phyloP scores from a whole-genome alignment of 2,329 filamentous ascomycete species.

The Exophiala sideris region DNA sequence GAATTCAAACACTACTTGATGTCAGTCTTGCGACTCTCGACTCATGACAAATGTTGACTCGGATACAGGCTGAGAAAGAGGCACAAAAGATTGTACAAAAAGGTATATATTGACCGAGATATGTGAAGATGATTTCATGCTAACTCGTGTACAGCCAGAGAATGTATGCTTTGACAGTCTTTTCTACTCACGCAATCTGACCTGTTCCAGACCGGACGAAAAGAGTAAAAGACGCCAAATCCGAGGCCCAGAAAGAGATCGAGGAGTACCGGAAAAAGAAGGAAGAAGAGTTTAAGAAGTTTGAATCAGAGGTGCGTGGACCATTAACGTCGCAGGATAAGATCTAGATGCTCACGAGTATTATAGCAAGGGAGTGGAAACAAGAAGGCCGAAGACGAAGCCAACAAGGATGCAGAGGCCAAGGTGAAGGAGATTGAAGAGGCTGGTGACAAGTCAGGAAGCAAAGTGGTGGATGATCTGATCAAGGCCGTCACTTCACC shows the following conservation, averaged over 20 bases:
- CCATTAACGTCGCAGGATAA: not conserved
- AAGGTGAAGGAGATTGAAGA: conserved; percentile 79
- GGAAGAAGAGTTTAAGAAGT: conserved; percentile 92
- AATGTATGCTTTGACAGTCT: conserved; percentile 61
- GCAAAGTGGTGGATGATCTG: conserved; percentile 76
- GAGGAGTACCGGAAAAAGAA: conserved; percentile 86
- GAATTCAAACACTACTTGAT: conserved; percentile 98
- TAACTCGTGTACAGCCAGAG: conserved; percentile 62
- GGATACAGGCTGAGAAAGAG: conserved; percentile 81
- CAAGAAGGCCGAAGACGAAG: conserved; percentile 73
- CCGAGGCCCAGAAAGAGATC: conserved; percentile 97
- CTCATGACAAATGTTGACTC: conserved; percentile 13
- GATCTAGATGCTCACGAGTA: conserved; percentile 1
- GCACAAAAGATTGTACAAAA: conserved; percentile 99
- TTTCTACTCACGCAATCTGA: conserved; percentile 9
- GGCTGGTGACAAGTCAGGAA: conserved; percentile 74
- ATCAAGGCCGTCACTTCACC: conserved; percentile 82
- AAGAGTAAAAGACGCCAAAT: conserved; percentile 91
- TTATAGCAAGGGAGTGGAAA: conserved; percentile 86
- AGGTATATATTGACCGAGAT: conserved; percentile 54
- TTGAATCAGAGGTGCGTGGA: conserved; percentile 68
- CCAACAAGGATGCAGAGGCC: conserved; percentile 73
- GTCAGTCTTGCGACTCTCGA: conserved; percentile 54
- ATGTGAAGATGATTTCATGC: conserved; percentile 16
- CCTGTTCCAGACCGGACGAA: conserved; percentile 74